Evolutionary conservation across 192 early-diverging fungal species (phyloP).

Genomic region (Haplosporangium gracile): DNA sequence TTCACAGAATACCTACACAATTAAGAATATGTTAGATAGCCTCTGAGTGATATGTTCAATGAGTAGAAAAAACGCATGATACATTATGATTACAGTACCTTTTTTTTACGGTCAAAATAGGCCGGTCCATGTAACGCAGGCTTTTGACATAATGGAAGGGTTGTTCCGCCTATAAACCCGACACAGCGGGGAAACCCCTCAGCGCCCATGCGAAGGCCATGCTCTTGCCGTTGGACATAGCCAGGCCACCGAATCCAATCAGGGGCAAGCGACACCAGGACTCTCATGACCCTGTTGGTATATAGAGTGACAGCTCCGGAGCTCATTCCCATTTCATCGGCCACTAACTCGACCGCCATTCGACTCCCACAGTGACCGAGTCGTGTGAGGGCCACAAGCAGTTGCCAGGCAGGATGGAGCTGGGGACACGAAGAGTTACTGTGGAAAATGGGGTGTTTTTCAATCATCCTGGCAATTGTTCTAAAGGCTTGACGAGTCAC

Average conservation of each 20-base stretch:
- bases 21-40: not conserved
- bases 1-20: conserved; percentile 13
- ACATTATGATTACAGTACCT: not conserved
- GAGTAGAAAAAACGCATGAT: not conserved
- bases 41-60: not conserved
- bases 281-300: conserved; percentile 1
- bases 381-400: not conserved
- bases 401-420: conserved; percentile 16
- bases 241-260: conserved; percentile 14
- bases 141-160: not conserved
- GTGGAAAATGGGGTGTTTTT: not conserved
- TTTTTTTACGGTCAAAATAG: conserved; percentile 14
- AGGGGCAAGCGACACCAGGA: not conserved
- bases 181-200: conserved; percentile 17
- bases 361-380: conserved; percentile 3
- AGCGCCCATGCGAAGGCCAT: not conserved
- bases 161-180: conserved; percentile 13
- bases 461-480: not conserved
- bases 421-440: not conserved
- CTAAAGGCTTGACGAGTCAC: not conserved
- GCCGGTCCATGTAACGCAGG: not conserved
- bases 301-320: not conserved
- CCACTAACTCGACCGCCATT: not conserved
- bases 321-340: not conserved
- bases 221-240: not conserved